Evolutionary conservation across 225 moss, liverwort and hornwort species (phyloP), one percentile per base, ranked within the genome.

Genomic region (Ulota crispa): DNA sequence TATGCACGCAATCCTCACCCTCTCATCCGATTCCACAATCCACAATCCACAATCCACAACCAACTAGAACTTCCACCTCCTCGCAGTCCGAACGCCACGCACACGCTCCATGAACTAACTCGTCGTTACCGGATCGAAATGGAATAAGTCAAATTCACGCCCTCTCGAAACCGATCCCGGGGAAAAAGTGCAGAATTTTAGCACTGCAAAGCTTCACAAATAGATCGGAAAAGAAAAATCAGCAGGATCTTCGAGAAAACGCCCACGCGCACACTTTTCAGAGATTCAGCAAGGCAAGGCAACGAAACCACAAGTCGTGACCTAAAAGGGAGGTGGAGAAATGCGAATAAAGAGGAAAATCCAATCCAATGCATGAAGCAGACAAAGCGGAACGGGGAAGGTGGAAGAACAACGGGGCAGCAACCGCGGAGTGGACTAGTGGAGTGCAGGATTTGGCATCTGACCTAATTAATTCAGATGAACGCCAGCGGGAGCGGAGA

Each of bases 1-100:
- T 53, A 66, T 66, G 36, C 67, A 54, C 43, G 27, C 79, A 83
- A 53, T 79, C 56, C 56, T 80, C 80, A 78, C 23, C 32, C 71
- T 34, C 52, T 56, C 79, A 82, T 50, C 64, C 70, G 77, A 80
- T 76, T 76, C 71, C 32, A 59, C 60, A 72, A 50, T 60, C 64
- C 59, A 59, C 60, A 72, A 50, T 59, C 64, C 59, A 57, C 12
- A 57, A 28, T 39, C 15, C 23, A 61, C 20, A 24, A 36, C 3
- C 23, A 78, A 23, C 85, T 20, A 68, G 11, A 53, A 39, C 50
- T 30, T 36, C 52, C 59, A 67, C 50, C 56, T 30, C 79, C 37
- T 64, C 68, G 27, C 31, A 55, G 34, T 56, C 78, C 70, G 32
- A 64, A 61, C 16, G 52, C 37, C 28, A 39, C 53, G 64, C 14